phyloP scores from a whole-genome alignment of 257 asterid genomes.

The Paulownia fortunei region DNA sequence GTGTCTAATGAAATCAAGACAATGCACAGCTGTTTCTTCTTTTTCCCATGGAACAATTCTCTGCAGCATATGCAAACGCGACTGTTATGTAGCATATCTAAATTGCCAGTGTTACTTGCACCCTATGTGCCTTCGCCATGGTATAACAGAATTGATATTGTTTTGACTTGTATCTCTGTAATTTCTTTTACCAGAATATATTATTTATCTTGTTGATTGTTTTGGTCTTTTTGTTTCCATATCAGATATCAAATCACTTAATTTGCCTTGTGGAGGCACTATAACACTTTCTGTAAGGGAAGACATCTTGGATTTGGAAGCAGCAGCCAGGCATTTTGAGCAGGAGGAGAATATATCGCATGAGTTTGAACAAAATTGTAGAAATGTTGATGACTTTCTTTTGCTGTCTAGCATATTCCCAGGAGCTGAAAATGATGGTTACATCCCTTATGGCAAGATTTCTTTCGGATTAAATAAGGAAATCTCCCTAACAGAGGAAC shows the following conservation, averaged over 20 bases:
- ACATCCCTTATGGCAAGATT: slow-evolving; percentile 66
- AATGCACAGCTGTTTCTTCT: slow-evolving; percentile 53
- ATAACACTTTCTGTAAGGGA: slow-evolving; percentile 66
- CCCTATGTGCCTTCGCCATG: slow-evolving; percentile 93
- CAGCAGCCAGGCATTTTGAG: slow-evolving; percentile 82
- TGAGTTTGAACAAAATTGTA: slow-evolving; percentile 60
- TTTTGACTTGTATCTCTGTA: background rate
- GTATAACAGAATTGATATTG: slow-evolving; percentile 44
- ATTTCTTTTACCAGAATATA: background rate
- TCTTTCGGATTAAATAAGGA: slow-evolving; percentile 38
- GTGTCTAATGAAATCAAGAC: slow-evolving; percentile 64
- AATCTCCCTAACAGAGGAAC: slow-evolving; percentile 29
- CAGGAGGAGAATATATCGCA: slow-evolving; percentile 52
- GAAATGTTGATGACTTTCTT: slow-evolving; percentile 52
- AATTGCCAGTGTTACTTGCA: slow-evolving; percentile 79
- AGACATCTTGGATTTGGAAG: slow-evolving; percentile 74
- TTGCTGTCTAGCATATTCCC: slow-evolving; percentile 55
- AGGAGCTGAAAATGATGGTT: slow-evolving; percentile 52
- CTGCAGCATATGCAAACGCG: slow-evolving; percentile 90
- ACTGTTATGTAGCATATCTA: slow-evolving; percentile 82
- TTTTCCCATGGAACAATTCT: slow-evolving; percentile 84
- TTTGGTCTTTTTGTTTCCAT: slow-evolving; percentile 17
- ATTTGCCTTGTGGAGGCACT: slow-evolving; percentile 64
- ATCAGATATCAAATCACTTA: slow-evolving; percentile 65
- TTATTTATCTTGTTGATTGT: slow-evolving; percentile 18